Evolutionary conservation across 1,284 basidiomycete species (phyloP).

Genomic region (Chondrostereum purpureum): DNA sequence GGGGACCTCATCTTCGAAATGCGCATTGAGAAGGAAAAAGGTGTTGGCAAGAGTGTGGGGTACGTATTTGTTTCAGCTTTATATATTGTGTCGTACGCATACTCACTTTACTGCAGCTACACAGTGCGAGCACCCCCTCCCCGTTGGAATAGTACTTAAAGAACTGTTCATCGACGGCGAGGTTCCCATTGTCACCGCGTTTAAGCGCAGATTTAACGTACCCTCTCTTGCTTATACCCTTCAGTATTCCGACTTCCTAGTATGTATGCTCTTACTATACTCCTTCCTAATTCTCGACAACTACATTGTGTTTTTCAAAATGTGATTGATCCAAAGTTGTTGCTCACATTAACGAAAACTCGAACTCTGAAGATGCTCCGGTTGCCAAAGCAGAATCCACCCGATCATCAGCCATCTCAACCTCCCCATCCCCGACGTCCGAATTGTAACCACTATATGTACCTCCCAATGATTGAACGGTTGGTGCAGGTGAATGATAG

Average conservation of each 20-base stretch:
- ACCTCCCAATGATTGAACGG: slow-evolving; percentile 38
- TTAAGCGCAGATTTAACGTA: too few species aligned
- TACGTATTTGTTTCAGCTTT: slow-evolving; percentile 24
- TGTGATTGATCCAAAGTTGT: too few species aligned
- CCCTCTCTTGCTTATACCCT: too few species aligned
- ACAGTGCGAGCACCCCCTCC: slow-evolving; percentile 42
- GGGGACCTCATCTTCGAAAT: slow-evolving; percentile 83
- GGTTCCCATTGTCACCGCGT: too few species aligned
- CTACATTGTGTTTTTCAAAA: too few species aligned
- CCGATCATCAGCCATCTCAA: slow-evolving; percentile 4
- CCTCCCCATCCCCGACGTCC: slow-evolving; percentile 23
- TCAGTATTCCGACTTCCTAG: too few species aligned
- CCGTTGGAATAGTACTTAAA: slow-evolving; percentile 29
- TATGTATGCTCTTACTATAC: too few species aligned
- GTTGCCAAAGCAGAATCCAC: neutral
- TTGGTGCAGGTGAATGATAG: slow-evolving; percentile 43
- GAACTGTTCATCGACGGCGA: too few species aligned
- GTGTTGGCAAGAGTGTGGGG: slow-evolving; percentile 71
- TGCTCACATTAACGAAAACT: neutral
- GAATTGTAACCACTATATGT: slow-evolving; percentile 44
- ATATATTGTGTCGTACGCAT: too few species aligned
- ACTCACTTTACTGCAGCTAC: slow-evolving; percentile 31
- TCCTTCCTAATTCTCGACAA: too few species aligned
- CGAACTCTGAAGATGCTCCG: neutral
- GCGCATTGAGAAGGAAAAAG: slow-evolving; percentile 81